A percentile compares a stretch with the other conserved stretches of the same genome.
phyloP scores from a whole-genome alignment of 2,329 filamentous ascomycete species.

The Talaromyces amestolkiae region DNA sequence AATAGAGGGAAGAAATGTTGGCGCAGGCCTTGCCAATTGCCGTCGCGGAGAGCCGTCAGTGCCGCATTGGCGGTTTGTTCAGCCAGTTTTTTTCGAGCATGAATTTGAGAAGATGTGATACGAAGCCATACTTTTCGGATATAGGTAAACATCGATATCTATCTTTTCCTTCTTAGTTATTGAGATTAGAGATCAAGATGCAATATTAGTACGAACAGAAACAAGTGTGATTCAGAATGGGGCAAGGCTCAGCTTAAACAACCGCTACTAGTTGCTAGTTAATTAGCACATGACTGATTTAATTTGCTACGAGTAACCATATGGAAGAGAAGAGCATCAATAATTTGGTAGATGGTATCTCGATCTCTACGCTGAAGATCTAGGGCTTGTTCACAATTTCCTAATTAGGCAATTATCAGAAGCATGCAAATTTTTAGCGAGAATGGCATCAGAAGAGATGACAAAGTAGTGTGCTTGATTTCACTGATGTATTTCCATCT shows the following conservation, averaged over 20 bases:
- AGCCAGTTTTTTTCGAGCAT: neutral
- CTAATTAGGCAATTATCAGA: neutral
- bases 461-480: too few relatives aligned
- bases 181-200: neutral
- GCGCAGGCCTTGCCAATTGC: neutral
- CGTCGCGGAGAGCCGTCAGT: neutral
- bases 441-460: neutral
- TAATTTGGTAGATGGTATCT: neutral
- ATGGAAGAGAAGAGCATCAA: neutral
- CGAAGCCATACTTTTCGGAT: neutral
- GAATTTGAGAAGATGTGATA: neutral
- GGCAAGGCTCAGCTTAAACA: neutral
- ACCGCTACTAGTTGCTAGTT: neutral
- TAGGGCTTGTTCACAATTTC: neutral
- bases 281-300: neutral
- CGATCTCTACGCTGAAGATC: neutral
- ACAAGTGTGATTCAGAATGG: neutral
- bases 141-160: neutral
- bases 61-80: neutral
- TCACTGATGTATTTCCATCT: too few relatives aligned
- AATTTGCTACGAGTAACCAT: neutral
- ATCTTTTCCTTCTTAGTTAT: neutral
- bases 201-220: neutral
- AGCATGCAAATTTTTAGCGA: neutral
- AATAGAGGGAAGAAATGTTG: neutral